Percentiles rank a stretch among this genome's conserved stretches.
phyloP scores from a whole-genome alignment of 2,329 filamentous ascomycete species.

The Hypoxylon sp. region DNA sequence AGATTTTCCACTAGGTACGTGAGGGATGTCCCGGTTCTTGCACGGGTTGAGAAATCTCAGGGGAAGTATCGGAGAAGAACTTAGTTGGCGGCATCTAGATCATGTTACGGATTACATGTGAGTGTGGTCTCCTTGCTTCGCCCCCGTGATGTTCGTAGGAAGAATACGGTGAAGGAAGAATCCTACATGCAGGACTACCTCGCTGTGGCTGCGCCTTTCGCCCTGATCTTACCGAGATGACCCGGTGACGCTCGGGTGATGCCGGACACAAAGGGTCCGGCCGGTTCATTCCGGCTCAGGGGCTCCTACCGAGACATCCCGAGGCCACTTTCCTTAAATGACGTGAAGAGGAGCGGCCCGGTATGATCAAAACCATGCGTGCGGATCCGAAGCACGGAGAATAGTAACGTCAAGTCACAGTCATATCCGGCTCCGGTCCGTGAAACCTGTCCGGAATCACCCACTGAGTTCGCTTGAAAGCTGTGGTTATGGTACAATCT shows the following conservation, averaged over 20 bases:
- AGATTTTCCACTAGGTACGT: neutral
- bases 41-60: neutral
- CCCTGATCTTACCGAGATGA: slow-evolving; percentile 26
- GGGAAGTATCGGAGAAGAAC: slow-evolving; percentile 9
- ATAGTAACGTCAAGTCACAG: slow-evolving; percentile 7
- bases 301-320: slow-evolving; percentile 27
- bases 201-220: neutral
- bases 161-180: neutral
- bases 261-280: slow-evolving; percentile 9
- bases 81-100: neutral
- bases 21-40: slow-evolving; percentile 1
- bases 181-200: neutral
- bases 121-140: neutral
- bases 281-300: slow-evolving; percentile 35
- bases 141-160: slow-evolving; percentile 8
- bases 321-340: neutral
- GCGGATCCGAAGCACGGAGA: slow-evolving; percentile 17
- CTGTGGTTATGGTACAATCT: neutral
- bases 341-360: neutral
- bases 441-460: neutral
- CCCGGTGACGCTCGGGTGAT: slow-evolving; percentile 36
- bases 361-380: neutral
- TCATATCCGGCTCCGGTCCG: neutral
- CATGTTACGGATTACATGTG: slow-evolving; percentile 5
- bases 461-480: neutral